These are phyloP conservation scores for Limnomonas spitsbergensis DNA, from an alignment of 139 green algal genomes.

Conservation along the genomic window DNA sequence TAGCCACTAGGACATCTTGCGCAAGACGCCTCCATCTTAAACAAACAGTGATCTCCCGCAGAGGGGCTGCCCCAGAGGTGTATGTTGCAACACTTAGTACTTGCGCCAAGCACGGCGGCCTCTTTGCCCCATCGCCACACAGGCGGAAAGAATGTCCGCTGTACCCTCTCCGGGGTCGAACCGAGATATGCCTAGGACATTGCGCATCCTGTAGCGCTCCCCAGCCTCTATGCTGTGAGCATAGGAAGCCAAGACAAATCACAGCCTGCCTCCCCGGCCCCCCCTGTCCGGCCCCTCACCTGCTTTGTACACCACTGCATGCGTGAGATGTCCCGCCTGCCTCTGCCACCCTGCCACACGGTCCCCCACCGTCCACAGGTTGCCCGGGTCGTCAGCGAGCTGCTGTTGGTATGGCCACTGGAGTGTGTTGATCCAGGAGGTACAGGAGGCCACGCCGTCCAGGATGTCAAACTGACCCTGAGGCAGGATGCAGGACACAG, in stretches of 20 bases:
- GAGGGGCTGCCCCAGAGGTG: no score
- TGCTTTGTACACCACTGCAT: slow-evolving; percentile 38
- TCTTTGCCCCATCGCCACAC: no score
- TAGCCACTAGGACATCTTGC: no score
- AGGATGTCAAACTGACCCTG: slow-evolving; percentile 64
- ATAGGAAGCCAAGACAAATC: background rate
- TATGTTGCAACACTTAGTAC: no score
- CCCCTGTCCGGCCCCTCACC: background rate
- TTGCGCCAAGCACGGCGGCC: no score
- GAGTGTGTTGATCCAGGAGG: slow-evolving; percentile 53
- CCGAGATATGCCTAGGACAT: no score
- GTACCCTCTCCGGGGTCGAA: no score
- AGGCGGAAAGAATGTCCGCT: no score
- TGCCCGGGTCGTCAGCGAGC: background rate
- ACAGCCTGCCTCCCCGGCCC: background rate
- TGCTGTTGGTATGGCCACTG: slow-evolving; percentile 33
- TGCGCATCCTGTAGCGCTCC: no score
- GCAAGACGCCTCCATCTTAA: no score
- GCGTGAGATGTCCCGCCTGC: slow-evolving; percentile 24
- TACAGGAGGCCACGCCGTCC: slow-evolving; percentile 53
- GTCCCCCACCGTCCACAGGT: background rate
- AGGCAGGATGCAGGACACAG: background rate
- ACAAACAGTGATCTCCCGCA: no score
- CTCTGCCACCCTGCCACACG: slow-evolving; percentile 27
- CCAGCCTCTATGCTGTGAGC: no score